phyloP scores from a whole-genome alignment of 192 early-diverging fungal species.

The Rhizophagus sp. region DNA sequence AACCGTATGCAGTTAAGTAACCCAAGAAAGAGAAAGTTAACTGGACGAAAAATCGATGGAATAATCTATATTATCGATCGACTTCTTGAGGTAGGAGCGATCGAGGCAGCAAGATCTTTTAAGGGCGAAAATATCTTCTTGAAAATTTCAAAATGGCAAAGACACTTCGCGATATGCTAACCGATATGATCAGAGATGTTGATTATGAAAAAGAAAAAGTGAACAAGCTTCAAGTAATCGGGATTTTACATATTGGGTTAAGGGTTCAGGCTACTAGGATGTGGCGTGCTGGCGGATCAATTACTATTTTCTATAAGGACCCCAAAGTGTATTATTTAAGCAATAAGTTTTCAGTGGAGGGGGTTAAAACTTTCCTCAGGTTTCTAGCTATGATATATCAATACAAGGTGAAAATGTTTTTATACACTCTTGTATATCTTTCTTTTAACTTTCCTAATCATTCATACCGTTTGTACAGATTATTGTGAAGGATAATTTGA shows the following conservation, averaged over 20 bases:
- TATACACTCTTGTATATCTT: too few relatives aligned
- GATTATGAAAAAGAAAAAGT: background rate
- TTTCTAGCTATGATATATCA: too few relatives aligned
- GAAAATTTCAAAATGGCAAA: background rate
- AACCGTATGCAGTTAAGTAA: too few relatives aligned
- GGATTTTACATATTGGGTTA: constrained; percentile 2
- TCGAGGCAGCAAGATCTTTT: background rate
- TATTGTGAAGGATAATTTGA: too few relatives aligned
- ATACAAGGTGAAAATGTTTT: too few relatives aligned
- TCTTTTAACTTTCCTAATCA: too few relatives aligned
- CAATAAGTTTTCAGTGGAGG: too few relatives aligned
- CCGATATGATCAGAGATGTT: background rate
- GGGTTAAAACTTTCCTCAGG: too few relatives aligned
- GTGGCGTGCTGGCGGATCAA: background rate
- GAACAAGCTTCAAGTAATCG: background rate
- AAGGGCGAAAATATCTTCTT: background rate
- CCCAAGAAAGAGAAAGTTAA: too few relatives aligned
- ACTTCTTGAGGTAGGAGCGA: background rate
- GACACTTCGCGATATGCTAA: background rate
- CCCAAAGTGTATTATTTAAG: too few relatives aligned
- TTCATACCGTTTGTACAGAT: too few relatives aligned
- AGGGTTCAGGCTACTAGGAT: background rate
- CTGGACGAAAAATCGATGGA: too few relatives aligned
- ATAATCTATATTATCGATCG: background rate
- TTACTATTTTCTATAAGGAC: background rate